Evolutionary conservation across 257 asterid genomes (phyloP), one percentile per base, ranked within the genome.

Genomic region (Lycium barbarum): DNA sequence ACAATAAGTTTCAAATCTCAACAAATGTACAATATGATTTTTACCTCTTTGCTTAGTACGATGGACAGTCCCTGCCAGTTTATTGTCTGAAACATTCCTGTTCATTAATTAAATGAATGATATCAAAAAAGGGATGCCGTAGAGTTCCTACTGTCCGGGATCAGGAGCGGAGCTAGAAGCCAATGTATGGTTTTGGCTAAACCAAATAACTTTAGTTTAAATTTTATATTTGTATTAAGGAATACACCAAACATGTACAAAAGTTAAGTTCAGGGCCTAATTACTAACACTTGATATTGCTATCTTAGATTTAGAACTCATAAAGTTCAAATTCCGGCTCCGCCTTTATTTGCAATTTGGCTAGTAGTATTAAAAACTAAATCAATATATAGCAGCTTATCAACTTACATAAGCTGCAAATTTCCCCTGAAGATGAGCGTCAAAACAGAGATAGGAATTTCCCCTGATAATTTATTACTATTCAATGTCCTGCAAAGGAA

Each of bases 11-110:
- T 49, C 6, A 11, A 47, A 11, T 22, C 13, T 49, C 7, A 47
- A 20, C 45, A 45, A 45, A 2, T 45, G 3, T 73, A 12, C 13
- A 47, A 73, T 73, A n/a, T 11, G 53, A 45, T 43, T 72, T 74
- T 45, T 47, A 74, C 81, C 81, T 74, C 43, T 49, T 49, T 49
- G 33, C 7, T 47, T 74, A 49, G 61, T 3, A 20, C 38, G 45
- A 74, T 20, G 54, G 15, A 83, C 36, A 49, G 89, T 84, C 67
- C 93, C 92, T 14, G 74, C 85, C 83, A 91, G 72, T 4, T 59
- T 67, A 84, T 91, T 91, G 87, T 84, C 36, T 17, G 89, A 87
- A 49, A 91, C 86, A 68, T 91, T 58, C 87, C 93, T 91, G 89
- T 74, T 49, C 43, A 49, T 15, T 15, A 36, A 14, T 15, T 15